Percentiles rank a stretch among this genome's conserved stretches.
Conservation (phyloP, 1,284 basidiomycete genomes). For the Pisolithus thermaeus region DNA sequence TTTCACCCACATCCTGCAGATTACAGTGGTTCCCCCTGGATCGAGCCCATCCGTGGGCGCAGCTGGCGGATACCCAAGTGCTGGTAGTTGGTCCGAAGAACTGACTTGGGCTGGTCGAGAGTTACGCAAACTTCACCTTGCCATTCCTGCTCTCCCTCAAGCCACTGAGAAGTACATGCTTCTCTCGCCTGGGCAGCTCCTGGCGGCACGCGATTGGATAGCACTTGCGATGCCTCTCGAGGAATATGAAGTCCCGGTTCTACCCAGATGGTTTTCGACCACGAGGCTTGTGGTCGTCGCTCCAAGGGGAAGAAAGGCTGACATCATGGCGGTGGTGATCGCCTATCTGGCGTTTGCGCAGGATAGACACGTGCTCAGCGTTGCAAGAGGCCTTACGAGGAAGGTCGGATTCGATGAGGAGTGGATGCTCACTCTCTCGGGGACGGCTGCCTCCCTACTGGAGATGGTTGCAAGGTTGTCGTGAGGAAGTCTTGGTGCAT, state of each 20-base stretch:
- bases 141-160: background rate
- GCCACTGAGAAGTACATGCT: background rate
- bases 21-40: background rate
- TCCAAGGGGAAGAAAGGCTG: conserved; percentile 9
- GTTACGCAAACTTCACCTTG: conserved; percentile 7
- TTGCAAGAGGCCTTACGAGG: conserved; percentile 1
- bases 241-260: background rate
- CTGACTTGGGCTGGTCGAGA: background rate
- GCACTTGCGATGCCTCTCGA: conserved; percentile 12
- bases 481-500: too few relatives aligned
- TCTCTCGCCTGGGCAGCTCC: conserved; percentile 8
- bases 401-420: conserved; percentile 5
- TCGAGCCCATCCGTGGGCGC: background rate
- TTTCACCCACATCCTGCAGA: conserved; percentile 18
- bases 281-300: conserved; percentile 15
- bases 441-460: too few relatives aligned
- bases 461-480: too few relatives aligned
- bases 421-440: conserved; percentile 7
- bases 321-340: conserved; percentile 14
- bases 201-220: conserved; percentile 19
- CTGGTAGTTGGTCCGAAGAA: conserved; percentile 3
- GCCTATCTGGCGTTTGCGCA: conserved; percentile 17
- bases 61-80: too few relatives aligned
- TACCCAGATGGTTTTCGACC: background rate
- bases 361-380: conserved; percentile 1